Evolutionary conservation across 495 filamentous ascomycete genomes (phyloP), one percentile per base, ranked within the genome.

Genomic region (Cercophora sp.): DNA sequence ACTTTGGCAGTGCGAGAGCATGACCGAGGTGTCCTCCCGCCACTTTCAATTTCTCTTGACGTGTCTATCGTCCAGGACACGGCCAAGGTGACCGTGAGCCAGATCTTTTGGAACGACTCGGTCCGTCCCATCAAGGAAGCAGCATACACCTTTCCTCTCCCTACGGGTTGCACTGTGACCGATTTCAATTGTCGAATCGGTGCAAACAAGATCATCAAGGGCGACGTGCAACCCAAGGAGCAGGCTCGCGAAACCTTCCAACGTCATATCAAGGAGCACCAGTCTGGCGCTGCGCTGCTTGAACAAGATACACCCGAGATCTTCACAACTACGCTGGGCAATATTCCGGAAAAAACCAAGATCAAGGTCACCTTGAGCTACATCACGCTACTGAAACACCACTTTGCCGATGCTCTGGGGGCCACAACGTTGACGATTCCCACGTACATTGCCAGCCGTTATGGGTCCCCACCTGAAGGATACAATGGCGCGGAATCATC

Each of bases 61-160:
- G 56, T 52, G 4, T 52, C 52, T 18, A 43, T 59, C 23, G 20
- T 52, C 15, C 56, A 59, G 3, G 56, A 59, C 42, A 55, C 56
- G 8, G 52, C 52, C 34, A 23, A 24, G 8, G 42, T 59, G 4
- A 39, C 56, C 15, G 48, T 55, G 5, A 48, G 41, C 8, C 56
- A 59, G 16, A 29, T 25, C 11, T 59, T 59, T 20, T 52, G 42
- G 47, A 59, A 59, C 48, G 48, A 59, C 42, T 51, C 56, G 15
- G 13, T 5, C 27, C 5, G 19, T 20, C 19, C 47, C 22, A 55
- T 59, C 52, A 51, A 55, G 42, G 31, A 52, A 19, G 56, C 56
- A 5, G 31, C 52, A 5, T 59, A 55, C 22, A 59, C 52, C 8
- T 59, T 59, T 31, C 56, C 56, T 1, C 48, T 59, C 6, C 48